Evolutionary conservation across 148 eudicot species (phyloP), one percentile per base, ranked within the genome.

Genomic region (Drosera capensis): DNA sequence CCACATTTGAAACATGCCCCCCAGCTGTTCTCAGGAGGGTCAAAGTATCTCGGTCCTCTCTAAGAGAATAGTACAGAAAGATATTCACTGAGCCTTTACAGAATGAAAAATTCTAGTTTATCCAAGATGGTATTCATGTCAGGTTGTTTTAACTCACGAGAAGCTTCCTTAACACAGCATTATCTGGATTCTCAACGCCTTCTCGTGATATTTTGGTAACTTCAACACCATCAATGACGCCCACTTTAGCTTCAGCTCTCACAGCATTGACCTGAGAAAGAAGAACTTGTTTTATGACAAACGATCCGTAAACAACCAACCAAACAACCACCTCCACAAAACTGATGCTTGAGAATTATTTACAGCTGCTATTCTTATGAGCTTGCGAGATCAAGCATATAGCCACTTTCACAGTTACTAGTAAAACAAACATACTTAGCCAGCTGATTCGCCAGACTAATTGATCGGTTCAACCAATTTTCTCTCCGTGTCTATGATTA

Each of bases 21-120:
- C 94, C 94, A 85, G 59, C 84, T 72, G 56, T 63, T 81, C 55
- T 74, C 86, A n/a, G 86, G 87, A 51, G 85, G 94, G 64, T 85
- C 95, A 70, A 92, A 92, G 57, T 92, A 92, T 57, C 99, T 76
- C 29, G 95, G 95, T 42, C 94, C 88, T 26, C 99, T 93, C 99
- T 92, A 74, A 58, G 34, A 65, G 55, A 59, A 83, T 51, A 68
- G 66, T 48, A 49, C 57, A 60, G 43, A 72, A 68, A 46, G 74
- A 53, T 58, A 42, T 56, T 62, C 36, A 59, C 70, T 64, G 67
- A 70, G 67, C 67, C 59, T 39, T 57, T 16, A 55, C 40, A 53
- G n/a, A n/a, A n/a, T n/a, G n/a, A 37, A 16, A 24, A 46, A 45
- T 37, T 28, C 29, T 23, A 48, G 53, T 31, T 69, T 52, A 34